phyloP scores from a whole-genome alignment of 345 rosid genomes.

The Luvunga scandens region DNA sequence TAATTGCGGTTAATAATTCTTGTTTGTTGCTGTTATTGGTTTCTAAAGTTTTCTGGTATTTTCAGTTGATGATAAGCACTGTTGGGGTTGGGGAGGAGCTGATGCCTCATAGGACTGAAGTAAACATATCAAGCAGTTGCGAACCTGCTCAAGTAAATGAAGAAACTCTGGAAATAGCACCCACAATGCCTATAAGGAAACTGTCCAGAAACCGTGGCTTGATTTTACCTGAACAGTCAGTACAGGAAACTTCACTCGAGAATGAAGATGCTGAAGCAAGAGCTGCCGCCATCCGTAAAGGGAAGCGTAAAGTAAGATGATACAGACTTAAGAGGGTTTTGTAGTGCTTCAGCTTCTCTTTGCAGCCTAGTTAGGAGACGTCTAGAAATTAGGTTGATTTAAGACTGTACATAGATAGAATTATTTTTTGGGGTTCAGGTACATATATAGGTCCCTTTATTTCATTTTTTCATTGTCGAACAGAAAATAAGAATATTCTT shows the following conservation, averaged over 20 bases:
- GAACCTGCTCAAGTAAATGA: not conserved
- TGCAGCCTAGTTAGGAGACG: not conserved
- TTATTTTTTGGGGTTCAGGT: not conserved
- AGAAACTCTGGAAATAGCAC: slow-evolving; percentile 14
- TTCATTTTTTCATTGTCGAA: not conserved
- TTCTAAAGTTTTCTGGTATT: not conserved
- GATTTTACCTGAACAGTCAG: slow-evolving; percentile 23
- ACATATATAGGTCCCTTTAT: not conserved
- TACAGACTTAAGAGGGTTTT: not conserved
- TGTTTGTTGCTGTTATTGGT: not conserved
- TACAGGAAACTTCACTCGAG: slow-evolving; percentile 13
- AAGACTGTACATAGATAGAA: not conserved
- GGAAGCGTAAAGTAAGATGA: slow-evolving; percentile 16
- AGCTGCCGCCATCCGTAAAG: slow-evolving; percentile 6
- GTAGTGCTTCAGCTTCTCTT: not conserved
- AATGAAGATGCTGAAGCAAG: not conserved
- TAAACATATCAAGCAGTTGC: not conserved
- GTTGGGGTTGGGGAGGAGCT: slow-evolving; percentile 34
- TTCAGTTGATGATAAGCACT: slow-evolving; percentile 33
- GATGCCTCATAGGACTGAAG: slow-evolving; percentile 35
- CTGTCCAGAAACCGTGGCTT: slow-evolving; percentile 26
- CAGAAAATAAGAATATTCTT: not conserved
- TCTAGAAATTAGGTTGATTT: not conserved
- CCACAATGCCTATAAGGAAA: slow-evolving; percentile 21
- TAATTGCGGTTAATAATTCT: not conserved